Conservation (phyloP, 2,329 filamentous ascomycete genomes). For the Penicillium sp. region DNA sequence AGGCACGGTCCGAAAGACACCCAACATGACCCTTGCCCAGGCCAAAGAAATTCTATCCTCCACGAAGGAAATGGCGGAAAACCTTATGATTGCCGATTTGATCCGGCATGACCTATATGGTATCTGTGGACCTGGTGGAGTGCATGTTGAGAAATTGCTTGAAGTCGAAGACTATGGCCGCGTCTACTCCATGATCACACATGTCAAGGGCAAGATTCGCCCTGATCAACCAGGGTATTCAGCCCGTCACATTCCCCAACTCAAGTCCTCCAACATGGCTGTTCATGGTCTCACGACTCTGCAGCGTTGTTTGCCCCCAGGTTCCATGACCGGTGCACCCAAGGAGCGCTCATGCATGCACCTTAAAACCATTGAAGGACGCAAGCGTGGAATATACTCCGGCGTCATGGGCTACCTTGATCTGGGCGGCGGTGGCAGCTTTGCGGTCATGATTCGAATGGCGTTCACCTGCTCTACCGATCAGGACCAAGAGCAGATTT, state of each 20-base stretch:
- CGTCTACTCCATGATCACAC: conserved; percentile 88
- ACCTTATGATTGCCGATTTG: conserved; percentile 96
- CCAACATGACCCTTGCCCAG: conserved; percentile 65
- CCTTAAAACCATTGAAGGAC: conserved; percentile 65
- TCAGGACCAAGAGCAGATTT: conserved; percentile 43
- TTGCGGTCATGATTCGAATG: conserved; percentile 86
- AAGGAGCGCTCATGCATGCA: conserved; percentile 92
- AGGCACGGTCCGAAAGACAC: conserved; percentile 82
- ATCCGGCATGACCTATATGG: conserved; percentile 91
- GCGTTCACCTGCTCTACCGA: conserved; percentile 56
- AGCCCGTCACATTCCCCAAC: conserved; percentile 31
- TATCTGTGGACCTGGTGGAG: conserved; percentile 73
- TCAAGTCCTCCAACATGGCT: conserved; percentile 35
- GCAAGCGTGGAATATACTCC: conserved; percentile 72
- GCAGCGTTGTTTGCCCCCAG: conserved; percentile 75
- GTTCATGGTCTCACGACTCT: conserved; percentile 69
- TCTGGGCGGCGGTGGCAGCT: conserved; percentile 79
- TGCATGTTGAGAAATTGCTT: conserved; percentile 75
- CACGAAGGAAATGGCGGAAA: conserved; percentile 90
- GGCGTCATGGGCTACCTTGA: conserved; percentile 90
- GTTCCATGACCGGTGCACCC: conserved; percentile 94
- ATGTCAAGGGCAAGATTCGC: conserved; percentile 66
- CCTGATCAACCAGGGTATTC: conserved; percentile 29
- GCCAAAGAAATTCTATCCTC: conserved; percentile 72
- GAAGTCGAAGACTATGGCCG: conserved; percentile 87